Conservation (phyloP, 106 monocot species). For the Phalaenopsis aphrodite region DNA sequence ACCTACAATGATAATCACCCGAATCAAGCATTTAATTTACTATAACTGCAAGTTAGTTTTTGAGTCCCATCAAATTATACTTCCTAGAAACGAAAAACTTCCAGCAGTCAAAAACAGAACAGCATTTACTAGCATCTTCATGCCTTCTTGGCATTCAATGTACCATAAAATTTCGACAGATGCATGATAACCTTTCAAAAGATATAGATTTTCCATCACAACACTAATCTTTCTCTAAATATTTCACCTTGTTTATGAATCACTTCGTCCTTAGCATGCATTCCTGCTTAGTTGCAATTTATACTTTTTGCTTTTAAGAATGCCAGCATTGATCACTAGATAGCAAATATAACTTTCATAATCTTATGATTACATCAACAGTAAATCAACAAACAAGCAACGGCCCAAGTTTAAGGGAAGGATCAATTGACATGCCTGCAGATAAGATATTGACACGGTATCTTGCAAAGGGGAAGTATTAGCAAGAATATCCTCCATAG, state of each 20-base stretch:
- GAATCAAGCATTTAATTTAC: background rate
- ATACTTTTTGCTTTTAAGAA: background rate
- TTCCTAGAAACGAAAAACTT: background rate
- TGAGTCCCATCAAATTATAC: background rate
- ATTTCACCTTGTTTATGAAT: background rate
- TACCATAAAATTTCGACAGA: background rate
- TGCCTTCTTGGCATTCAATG: background rate
- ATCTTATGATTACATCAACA: background rate
- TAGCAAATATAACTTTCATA: background rate
- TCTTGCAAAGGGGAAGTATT: slow-evolving; percentile 21
- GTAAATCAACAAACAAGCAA: background rate
- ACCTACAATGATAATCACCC: background rate
- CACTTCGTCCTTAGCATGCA: background rate
- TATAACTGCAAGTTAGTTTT: too few species aligned
- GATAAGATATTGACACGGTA: slow-evolving; percentile 45
- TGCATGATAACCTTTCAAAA: background rate
- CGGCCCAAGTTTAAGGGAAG: background rate
- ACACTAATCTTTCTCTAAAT: background rate
- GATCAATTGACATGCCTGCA: slow-evolving; percentile 40
- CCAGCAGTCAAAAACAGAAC: background rate
- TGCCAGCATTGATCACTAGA: background rate
- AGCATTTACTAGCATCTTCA: background rate
- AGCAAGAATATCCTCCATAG: slow-evolving; percentile 62
- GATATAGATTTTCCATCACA: background rate
- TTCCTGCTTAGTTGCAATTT: background rate